Evolutionary conservation across 2,329 filamentous ascomycete species (phyloP), one percentile per base, ranked within the genome.

Genomic region (Diaporthe eres): DNA sequence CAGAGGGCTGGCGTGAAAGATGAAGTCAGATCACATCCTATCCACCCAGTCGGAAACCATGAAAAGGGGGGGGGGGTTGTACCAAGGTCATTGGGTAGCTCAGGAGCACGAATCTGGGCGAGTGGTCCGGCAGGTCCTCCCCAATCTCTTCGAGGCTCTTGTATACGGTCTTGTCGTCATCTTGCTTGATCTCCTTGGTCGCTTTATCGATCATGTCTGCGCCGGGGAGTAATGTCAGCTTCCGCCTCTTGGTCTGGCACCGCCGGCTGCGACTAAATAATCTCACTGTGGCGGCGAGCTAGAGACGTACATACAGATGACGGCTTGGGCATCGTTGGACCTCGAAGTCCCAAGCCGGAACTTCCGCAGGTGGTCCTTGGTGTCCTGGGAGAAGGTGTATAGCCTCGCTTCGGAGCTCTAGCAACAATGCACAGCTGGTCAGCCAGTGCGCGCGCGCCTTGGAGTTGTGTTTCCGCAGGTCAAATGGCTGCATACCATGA

Each of bases 291-390:
- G 55, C 71, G 57, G 57, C 58, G 60, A n/a, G 28, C 22, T 55
- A 71, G 78, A 83, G 82, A 86, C 83, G 80, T 84, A 89, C 93
- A 85, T 94, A 98, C 97, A 98, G 80, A 99, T 98, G 77, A 97
- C 92, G 77, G 96, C 97, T 87, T 98, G 95, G 0, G 96, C 94
- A 63, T 93, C 92, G 83, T 93, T 96, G 71, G 95, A 92, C 79
- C 97, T 90, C 47, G 96, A 98, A 2, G 97, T 98, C 37, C 93
- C 92, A 39, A 99, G 90, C 70, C 97, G 94, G 87, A 99, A 99
- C 86, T 98, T 98, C 85, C 95, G 94, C 79, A 99, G 91, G 82
- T 96, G 93, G 79, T 95, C 92, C 86, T 94, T 97, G 61, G 95
- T 98, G 86, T 97, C 95, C 78, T 92, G 91, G 44, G 95, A 97